Evolutionary conservation across 768 basidiomycete genomes (phyloP).

Genomic region (Coprinopsis marcescibilis): DNA sequence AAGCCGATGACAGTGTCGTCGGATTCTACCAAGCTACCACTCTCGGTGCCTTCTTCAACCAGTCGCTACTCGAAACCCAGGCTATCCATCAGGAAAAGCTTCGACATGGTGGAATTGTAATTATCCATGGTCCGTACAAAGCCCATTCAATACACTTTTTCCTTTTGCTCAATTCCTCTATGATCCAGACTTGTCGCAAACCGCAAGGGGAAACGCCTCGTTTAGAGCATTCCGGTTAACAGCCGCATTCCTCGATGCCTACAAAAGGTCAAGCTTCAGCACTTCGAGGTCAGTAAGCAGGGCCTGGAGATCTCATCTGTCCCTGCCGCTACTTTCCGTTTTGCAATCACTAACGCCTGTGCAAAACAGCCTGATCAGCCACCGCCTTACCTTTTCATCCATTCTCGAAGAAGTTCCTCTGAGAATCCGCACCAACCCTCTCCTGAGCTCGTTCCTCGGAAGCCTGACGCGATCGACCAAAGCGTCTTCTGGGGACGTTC

Average conservation of each 20-base stretch:
- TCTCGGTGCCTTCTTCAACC: slow-evolving; percentile 81
- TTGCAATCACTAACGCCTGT: slow-evolving; percentile 17
- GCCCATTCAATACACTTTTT: slow-evolving; percentile 5
- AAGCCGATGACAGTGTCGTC: slow-evolving; percentile 85
- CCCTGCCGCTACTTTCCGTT: no score
- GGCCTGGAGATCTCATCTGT: slow-evolving; percentile 3
- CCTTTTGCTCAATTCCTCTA: slow-evolving; percentile 9
- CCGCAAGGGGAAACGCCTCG: slow-evolving; percentile 76
- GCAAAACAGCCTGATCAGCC: slow-evolving; percentile 60
- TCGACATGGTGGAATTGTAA: slow-evolving; percentile 78
- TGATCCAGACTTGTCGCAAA: slow-evolving; percentile 64
- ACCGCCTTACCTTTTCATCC: slow-evolving; percentile 78
- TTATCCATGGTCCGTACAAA: slow-evolving; percentile 68
- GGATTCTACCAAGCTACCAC: slow-evolving; percentile 92
- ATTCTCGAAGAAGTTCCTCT: slow-evolving; percentile 85
- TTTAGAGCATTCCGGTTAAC: slow-evolving; percentile 89
- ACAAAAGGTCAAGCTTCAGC: slow-evolving; percentile 81
- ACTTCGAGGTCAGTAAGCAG: slow-evolving; percentile 58
- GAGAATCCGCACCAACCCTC: slow-evolving; percentile 74
- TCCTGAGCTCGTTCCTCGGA: slow-evolving; percentile 74
- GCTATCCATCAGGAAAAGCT: slow-evolving; percentile 82
- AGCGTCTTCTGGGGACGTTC: slow-evolving; percentile 31
- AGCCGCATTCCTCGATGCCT: slow-evolving; percentile 71
- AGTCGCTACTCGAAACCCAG: slow-evolving; percentile 74
- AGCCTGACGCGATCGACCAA: slow-evolving; percentile 47